These are phyloP conservation scores for Lagerstroemia speciosa DNA, from an alignment of 345 rosid genomes.

Conservation along the genomic window DNA sequence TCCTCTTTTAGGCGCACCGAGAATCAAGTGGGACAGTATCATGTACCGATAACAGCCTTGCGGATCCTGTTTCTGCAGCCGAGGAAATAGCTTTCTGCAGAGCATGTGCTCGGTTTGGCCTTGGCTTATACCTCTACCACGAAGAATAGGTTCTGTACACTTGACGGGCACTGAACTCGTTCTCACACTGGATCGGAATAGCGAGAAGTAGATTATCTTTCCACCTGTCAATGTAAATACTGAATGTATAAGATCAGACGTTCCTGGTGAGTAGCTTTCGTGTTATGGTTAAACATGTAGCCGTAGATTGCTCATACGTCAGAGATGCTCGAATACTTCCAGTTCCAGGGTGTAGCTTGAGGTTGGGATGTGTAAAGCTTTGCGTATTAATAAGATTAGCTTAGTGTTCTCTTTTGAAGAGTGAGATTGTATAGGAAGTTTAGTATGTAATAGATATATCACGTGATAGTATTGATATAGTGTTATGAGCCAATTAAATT, in stretches of 20 bases:
- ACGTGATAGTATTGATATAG: no score
- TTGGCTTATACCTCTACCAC: slow-evolving; percentile 83
- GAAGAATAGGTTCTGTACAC: slow-evolving; percentile 36
- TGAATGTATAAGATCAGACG: not conserved
- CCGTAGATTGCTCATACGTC: not conserved
- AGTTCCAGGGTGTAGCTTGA: not conserved
- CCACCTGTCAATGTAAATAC: not conserved
- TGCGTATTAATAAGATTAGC: no score
- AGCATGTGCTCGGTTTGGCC: slow-evolving; percentile 94
- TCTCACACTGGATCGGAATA: not conserved
- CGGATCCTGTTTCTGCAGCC: slow-evolving; percentile 80
- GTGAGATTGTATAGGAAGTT: no score
- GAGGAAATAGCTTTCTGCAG: slow-evolving; percentile 96
- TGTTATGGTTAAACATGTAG: not conserved
- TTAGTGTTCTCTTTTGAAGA: no score
- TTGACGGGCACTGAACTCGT: not conserved
- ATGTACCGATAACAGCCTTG: slow-evolving; percentile 25
- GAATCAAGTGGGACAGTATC: slow-evolving; percentile 83
- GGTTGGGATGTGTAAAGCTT: not conserved
- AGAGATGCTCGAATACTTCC: not conserved
- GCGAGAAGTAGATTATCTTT: not conserved
- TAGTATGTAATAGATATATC: no score
- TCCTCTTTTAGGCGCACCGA: slow-evolving; percentile 97
- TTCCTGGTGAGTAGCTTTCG: no score
- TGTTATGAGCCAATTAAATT: no score